These are phyloP conservation scores for Erodium texanum DNA, from an alignment of 441 rosid species.

Conservation along the genomic window DNA sequence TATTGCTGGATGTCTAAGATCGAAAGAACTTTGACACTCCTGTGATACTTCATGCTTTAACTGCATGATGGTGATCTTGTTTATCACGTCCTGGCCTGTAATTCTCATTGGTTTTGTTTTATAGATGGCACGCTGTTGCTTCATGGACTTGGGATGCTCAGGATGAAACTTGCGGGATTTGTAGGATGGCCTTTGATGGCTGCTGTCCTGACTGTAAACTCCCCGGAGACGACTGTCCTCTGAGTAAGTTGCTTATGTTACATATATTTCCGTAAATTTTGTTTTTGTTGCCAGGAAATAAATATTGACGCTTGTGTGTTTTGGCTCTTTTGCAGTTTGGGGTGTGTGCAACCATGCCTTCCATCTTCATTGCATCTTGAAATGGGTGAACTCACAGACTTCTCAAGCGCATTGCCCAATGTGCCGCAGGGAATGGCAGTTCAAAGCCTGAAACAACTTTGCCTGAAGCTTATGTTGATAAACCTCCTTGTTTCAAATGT, in stretches of 20 bases:
- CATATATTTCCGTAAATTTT: too few relatives aligned
- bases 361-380: conserved; percentile 85
- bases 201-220: conserved; percentile 88
- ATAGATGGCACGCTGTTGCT: conserved; percentile 85
- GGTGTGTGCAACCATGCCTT: conserved; percentile 82
- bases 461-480: too few relatives aligned
- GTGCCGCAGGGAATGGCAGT: conserved; percentile 85
- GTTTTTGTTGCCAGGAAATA: too few relatives aligned
- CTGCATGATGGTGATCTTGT: background rate
- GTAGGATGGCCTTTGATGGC: conserved; percentile 97
- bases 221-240: conserved; percentile 86
- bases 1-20: background rate
- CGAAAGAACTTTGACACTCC: background rate
- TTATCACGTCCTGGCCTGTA: background rate
- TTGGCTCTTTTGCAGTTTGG: conserved; percentile 40
- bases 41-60: background rate
- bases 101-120: background rate
- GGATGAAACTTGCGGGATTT: conserved; percentile 92
- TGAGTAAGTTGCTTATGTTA: conserved; percentile 40
- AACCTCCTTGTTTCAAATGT: too few relatives aligned
- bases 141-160: conserved; percentile 97
- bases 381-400: conserved; percentile 80
- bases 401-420: conserved; percentile 78
- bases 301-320: too few relatives aligned
- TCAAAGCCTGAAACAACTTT: conserved; percentile 47